A percentile compares a stretch with the other conserved stretches of the same genome.
phyloP scores from a whole-genome alignment of 208 protist species.

The Crithidia thermophila region DNA sequence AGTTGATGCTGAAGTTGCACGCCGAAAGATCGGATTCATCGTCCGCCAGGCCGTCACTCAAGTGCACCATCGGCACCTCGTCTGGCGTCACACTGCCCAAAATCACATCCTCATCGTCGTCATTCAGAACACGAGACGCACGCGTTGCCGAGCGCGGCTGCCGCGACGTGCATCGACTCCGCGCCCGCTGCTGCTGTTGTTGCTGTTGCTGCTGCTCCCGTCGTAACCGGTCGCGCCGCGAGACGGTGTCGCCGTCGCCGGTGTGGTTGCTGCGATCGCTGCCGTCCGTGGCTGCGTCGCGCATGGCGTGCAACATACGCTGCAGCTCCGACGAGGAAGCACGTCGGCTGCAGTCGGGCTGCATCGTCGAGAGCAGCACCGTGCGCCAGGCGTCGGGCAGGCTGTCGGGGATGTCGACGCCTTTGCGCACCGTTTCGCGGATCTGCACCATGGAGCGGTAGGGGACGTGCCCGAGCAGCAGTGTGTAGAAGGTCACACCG shows the following conservation, averaged over 20 bases:
- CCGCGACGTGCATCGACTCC: not conserved
- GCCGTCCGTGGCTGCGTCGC: not conserved
- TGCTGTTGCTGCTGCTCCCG: constrained; percentile 3
- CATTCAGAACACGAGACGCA: not conserved
- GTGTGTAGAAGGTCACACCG: constrained; percentile 89
- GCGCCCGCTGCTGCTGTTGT: constrained; percentile 7
- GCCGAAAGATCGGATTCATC: not conserved
- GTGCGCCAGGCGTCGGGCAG: constrained; percentile 23
- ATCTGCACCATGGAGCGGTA: constrained; percentile 68
- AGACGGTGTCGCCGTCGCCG: not conserved
- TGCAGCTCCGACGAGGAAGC: constrained; percentile 18
- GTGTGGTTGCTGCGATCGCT: not conserved
- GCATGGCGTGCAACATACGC: constrained; percentile 22
- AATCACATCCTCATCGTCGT: constrained; percentile 8
- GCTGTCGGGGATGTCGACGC: constrained; percentile 5
- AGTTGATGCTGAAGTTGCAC: constrained; percentile 17
- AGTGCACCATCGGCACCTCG: not conserved
- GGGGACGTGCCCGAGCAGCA: constrained; percentile 92
- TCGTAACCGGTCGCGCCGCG: not conserved
- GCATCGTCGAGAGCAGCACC: constrained; percentile 22
- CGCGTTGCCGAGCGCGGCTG: not conserved
- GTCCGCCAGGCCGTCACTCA: not conserved
- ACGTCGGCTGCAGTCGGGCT: constrained; percentile 6
- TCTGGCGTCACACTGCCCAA: constrained; percentile 1
- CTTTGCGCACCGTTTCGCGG: constrained; percentile 10